Percentiles rank a stretch among this genome's conserved stretches.
Evolutionary conservation across 148 eudicot species (phyloP).

Genomic region (Vaccinium vitisidaea): DNA sequence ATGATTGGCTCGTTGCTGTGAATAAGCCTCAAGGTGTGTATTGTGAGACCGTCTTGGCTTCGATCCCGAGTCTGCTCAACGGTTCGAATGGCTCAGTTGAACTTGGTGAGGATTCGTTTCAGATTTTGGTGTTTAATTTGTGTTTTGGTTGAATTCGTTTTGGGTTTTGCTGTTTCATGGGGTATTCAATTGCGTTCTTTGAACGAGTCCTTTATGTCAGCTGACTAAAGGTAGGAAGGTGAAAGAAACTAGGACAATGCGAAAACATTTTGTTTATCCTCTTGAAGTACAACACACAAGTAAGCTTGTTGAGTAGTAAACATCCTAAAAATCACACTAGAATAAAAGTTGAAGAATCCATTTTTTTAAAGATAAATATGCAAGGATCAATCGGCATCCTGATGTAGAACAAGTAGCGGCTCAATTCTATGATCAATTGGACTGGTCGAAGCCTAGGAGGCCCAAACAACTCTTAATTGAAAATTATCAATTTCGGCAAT

Average conservation of each 20-base stretch:
- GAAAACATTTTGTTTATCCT: neutral
- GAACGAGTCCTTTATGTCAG: too few species aligned
- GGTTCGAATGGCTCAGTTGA: constrained; percentile 22
- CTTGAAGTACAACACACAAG: neutral
- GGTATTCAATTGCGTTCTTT: too few species aligned
- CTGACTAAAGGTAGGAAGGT: neutral
- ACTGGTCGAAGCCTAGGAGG: too few species aligned
- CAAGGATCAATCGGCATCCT: too few species aligned
- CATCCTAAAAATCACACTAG: too few species aligned
- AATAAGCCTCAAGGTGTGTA: constrained; percentile 84
- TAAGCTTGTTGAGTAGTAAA: neutral
- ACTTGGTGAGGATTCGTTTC: constrained; percentile 19
- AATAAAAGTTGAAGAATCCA: too few species aligned
- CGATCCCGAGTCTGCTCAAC: constrained; percentile 47
- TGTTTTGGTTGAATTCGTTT: neutral
- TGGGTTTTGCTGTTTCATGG: neutral
- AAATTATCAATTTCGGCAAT: too few species aligned
- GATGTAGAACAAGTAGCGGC: too few species aligned
- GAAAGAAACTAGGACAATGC: neutral
- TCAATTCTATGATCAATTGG: too few species aligned
- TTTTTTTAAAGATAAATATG: too few species aligned
- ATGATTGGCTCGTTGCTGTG: constrained; percentile 79
- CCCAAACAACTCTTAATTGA: too few species aligned
- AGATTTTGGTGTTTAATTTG: neutral
- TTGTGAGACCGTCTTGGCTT: constrained; percentile 68